A percentile compares a stretch with the other conserved stretches of the same genome.
Conservation (phyloP, 2,329 filamentous ascomycete genomes). For the Didymosphaeria variabile region DNA sequence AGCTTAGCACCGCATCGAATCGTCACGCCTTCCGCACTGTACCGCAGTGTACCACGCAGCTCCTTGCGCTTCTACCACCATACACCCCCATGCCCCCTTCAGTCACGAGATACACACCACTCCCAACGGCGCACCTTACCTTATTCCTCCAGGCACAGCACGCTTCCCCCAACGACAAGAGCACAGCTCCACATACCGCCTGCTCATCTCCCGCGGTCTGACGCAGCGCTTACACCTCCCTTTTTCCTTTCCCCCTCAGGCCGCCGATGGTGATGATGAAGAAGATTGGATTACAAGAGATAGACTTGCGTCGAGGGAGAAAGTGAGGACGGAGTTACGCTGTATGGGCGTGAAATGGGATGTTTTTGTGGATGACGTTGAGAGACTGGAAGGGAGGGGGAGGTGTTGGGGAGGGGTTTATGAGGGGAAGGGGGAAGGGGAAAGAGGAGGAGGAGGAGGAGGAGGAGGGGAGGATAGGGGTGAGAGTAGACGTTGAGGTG, state of each 20-base stretch:
- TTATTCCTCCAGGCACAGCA: neutral
- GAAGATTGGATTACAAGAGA: neutral
- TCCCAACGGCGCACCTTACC: neutral
- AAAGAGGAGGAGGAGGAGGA: neutral
- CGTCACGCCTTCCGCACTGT: neutral
- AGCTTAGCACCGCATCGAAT: neutral
- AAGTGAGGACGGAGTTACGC: neutral
- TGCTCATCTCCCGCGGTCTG: conserved; percentile 26
- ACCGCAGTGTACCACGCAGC: conserved; percentile 2
- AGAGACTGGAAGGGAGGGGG: neutral
- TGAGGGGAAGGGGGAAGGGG: neutral
- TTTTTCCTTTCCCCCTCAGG: neutral
- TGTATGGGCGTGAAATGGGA: neutral
- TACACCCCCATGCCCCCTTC: neutral
- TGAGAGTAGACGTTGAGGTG: neutral
- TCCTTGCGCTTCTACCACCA: too few species aligned
- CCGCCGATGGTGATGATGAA: neutral
- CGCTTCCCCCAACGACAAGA: neutral
- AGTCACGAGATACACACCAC: too few species aligned
- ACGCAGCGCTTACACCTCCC: conserved; percentile 29
- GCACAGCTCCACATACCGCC: conserved; percentile 21
- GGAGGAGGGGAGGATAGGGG: neutral
- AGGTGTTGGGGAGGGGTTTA: conserved; percentile 2
- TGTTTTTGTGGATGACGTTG: neutral
- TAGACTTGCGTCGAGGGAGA: neutral